Percentiles rank a stretch among this genome's conserved stretches.
phyloP scores from a whole-genome alignment of 2,329 filamentous ascomycete species.

The Talaromyces islandicus region DNA sequence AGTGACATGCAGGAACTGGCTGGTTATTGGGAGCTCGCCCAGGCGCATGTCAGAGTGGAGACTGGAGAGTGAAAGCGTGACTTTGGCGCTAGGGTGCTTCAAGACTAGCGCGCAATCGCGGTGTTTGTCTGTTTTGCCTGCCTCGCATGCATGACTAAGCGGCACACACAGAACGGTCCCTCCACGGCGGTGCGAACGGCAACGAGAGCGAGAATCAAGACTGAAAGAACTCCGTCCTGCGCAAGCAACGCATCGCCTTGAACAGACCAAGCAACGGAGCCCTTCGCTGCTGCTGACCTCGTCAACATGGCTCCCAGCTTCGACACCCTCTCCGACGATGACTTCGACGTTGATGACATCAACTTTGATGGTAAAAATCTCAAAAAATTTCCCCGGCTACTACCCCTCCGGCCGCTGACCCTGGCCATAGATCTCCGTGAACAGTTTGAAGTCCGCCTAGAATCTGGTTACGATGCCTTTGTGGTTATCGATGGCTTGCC shows the following conservation, averaged over 20 bases:
- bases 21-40: constrained; percentile 1
- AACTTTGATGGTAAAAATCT: constrained; percentile 63
- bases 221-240: not conserved
- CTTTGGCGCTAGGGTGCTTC: not conserved
- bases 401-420: constrained; percentile 23
- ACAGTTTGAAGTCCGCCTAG: constrained; percentile 91
- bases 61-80: not conserved
- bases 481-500: constrained; percentile 94
- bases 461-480: constrained; percentile 93
- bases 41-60: not conserved
- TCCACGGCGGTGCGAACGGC: constrained; percentile 1
- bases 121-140: constrained; percentile 11
- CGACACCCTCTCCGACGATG: constrained; percentile 82
- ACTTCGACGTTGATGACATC: constrained; percentile 88
- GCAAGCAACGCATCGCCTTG: not conserved
- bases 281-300: constrained; percentile 17
- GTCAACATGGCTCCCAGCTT: constrained; percentile 86
- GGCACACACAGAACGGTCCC: constrained; percentile 15
- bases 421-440: constrained; percentile 66
- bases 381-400: constrained; percentile 11
- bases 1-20: not conserved
- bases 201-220: not conserved
- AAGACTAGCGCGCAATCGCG: not conserved
- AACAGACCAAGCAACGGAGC: constrained; percentile 4
- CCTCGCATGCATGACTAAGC: constrained; percentile 14